Base-by-base conservation (phyloP, 2,329 filamentous ascomycete species). In the Diplocarpon mali region DNA sequence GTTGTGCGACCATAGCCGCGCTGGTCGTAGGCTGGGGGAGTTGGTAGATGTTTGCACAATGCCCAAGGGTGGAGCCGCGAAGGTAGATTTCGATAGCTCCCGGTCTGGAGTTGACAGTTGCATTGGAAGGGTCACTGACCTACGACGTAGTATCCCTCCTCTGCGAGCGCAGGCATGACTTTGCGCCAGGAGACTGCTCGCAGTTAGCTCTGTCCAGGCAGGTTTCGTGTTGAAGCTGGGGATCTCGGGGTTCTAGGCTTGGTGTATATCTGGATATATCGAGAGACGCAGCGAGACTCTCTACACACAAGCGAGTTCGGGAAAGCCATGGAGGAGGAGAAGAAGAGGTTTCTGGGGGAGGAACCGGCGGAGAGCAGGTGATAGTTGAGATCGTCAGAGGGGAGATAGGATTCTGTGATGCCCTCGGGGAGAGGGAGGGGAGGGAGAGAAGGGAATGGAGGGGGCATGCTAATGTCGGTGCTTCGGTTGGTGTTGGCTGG, bases 1-100 rank as follows among this genome's bases (percentile, higher is more conserved):
- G 69, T 76, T 0, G 80, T 85, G 20, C 78, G 70, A 10, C 80
- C 80, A 51, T 81, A 84, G 7, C 80, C 80, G 39, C 80, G 71
- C 54, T 81, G 78, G 54, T 85, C 80, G 30, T 76, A 75, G 1
- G 80, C 79, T 2, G 20, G 20, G 20, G 20, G 7, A 24, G 20
- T 24, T 24, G 20, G 20, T 24, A 24, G 7, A 24, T 24, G 20
- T 24, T 24, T 7, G 20, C 20, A 24, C 20, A 7, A 24, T 7
- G 20, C 20, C 7, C 7, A 24, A 24, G 20, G 20, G 20, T 7
- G 20, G 7, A 24, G 20, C 7, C 20, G 20, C 20, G 20, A 24
- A 24, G 20, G 7, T 24, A 7, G 20, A 24, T 24, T 24, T 24
- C 7, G 20, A 24, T 24, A 24, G 3, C 20, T 24, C 20, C 20